Base-by-base conservation (phyloP, 2,329 filamentous ascomycete species). In the Aspergillus unguis region DNA sequence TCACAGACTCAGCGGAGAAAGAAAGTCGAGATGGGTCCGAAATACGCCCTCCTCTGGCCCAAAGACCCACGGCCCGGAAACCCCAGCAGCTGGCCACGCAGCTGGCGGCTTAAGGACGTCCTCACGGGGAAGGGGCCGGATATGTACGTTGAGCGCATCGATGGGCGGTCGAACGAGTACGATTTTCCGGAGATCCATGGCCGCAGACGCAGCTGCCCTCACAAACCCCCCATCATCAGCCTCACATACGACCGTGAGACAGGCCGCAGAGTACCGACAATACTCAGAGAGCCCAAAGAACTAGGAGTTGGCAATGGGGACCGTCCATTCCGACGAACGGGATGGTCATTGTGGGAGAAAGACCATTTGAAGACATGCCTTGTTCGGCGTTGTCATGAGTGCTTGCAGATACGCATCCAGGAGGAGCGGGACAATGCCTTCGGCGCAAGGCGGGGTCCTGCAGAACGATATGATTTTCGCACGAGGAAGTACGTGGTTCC, bases 41-140 rank as follows among this genome's bases (percentile, higher is more conserved):
- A 6, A n/a, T 32, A 63, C 9, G 69, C 61, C 42, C 69, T 57
- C 57, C 70, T 72, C 53, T 72, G 69, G 69, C 68, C 68, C 33
- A 71, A 70, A 66, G 68, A 71, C 46, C 69, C 67, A n/a, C 58
- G 60, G 6, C 69, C 65, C 3, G 65, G 66, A 38, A 69, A 70
- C 23, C 63, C 66, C 25, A 32, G 54, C 7, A 59, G 55, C 53
- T 71, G 68, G 69, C 59, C 62, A 7, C 58, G 58, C 7, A 55
- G 60, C 45, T 62, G 61, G 62, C 68, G 67, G 5, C 50, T 75
- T 23, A 61, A 63, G 23, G 70, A 77, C 43, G 61, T 75, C 48
- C 38, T 75, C 11, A 67, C 56, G 6, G 68, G 67, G 33, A 70
- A 66, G 50, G 74, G 73, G 1, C 73, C 74, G 9, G 74, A 76